phyloP scores from a whole-genome alignment of 179 eudicot species.

The Heliamphora pulchella region DNA sequence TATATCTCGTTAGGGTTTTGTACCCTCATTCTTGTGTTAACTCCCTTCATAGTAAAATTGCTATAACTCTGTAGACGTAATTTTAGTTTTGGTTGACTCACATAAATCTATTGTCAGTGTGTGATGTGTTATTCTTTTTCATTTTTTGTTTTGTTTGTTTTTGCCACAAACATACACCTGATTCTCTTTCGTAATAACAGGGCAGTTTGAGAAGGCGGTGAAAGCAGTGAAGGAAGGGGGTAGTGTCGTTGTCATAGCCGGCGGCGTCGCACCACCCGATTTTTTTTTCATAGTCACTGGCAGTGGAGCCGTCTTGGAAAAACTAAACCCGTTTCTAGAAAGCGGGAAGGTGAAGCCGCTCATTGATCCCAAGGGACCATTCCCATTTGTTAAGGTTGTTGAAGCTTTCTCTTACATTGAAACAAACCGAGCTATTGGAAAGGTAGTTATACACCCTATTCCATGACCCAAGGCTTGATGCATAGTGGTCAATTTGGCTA shows the following conservation, averaged over 20 bases:
- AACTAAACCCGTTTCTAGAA: constrained; percentile 69
- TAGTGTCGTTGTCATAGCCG: constrained; percentile 65
- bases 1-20: too few relatives aligned
- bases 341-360: constrained; percentile 77
- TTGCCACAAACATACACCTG: neutral
- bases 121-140: too few relatives aligned
- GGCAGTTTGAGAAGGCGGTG: constrained; percentile 60
- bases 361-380: constrained; percentile 65
- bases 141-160: too few relatives aligned
- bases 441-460: constrained; percentile 31
- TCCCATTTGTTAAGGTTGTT: constrained; percentile 32
- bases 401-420: constrained; percentile 81
- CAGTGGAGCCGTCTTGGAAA: constrained; percentile 56
- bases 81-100: too few relatives aligned
- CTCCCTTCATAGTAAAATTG: too few relatives aligned
- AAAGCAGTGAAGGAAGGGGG: constrained; percentile 89
- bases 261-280: constrained; percentile 76
- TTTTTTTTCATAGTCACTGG: constrained; percentile 80
- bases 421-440: constrained; percentile 40
- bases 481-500: neutral
- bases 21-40: too few relatives aligned
- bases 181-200: constrained; percentile 16
- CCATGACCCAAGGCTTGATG: constrained; percentile 15
- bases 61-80: too few relatives aligned
- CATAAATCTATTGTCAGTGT: too few relatives aligned